Evolutionary conservation across 2,329 filamentous ascomycete genomes (phyloP).

Genomic region (Calonectria naviculata): DNA sequence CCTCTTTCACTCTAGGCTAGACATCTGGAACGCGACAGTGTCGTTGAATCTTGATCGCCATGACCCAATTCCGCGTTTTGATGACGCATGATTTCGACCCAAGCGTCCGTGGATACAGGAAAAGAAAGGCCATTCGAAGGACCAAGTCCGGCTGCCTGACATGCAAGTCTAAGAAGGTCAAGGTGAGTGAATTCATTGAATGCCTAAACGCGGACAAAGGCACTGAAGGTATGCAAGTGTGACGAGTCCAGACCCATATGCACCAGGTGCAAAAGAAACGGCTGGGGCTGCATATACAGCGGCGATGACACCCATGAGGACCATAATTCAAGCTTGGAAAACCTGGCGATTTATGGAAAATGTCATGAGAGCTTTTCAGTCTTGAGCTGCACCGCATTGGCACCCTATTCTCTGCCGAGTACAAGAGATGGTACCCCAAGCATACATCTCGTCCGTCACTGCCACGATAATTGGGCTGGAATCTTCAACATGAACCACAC

Average conservation of each 20-base stretch:
- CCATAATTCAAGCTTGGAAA: neutral
- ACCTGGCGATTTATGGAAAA: too few species aligned
- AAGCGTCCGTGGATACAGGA: neutral
- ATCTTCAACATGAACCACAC: neutral
- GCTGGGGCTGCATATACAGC: neutral
- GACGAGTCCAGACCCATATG: neutral
- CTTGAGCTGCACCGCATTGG: neutral
- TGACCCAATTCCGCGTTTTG: neutral
- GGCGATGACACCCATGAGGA: neutral
- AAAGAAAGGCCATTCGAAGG: neutral
- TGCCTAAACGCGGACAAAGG: neutral
- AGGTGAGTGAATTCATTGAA: neutral
- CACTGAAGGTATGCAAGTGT: neutral
- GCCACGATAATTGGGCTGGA: neutral
- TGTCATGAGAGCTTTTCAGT: neutral
- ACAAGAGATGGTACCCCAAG: neutral
- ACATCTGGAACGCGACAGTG: neutral
- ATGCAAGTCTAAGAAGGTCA: neutral
- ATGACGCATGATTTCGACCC: neutral
- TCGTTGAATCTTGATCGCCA: neutral
- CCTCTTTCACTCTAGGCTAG: neutral
- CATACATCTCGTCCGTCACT: neutral
- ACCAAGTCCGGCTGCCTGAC: neutral
- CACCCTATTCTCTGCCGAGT: neutral
- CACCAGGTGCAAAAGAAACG: neutral